Conservation (phyloP, 1,139 yeast species). For the Meyerozyma sp. region DNA sequence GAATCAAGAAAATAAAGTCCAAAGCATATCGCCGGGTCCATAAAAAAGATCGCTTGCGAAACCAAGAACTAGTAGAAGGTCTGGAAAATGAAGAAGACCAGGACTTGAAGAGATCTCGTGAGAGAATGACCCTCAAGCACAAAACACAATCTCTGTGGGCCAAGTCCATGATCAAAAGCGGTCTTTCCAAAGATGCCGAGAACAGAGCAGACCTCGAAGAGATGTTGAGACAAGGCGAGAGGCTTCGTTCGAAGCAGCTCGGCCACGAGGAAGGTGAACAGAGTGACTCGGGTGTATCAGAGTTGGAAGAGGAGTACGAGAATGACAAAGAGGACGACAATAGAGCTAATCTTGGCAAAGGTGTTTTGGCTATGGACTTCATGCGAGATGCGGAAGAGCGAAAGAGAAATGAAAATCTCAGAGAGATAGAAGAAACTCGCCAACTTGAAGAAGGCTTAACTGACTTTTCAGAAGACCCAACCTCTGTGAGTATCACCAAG, state of each 20-base stretch:
- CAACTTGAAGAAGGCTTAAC: conserved; percentile 31
- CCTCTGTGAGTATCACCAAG: conserved; percentile 42
- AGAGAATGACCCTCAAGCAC: conserved; percentile 88
- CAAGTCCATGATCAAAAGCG: conserved; percentile 81
- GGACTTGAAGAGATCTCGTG: conserved; percentile 73
- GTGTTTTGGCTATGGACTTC: conserved; percentile 89
- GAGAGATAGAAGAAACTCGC: conserved; percentile 47
- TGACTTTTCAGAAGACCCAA: conserved; percentile 20
- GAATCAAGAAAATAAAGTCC: conserved; percentile 91
- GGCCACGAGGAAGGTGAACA: conserved; percentile 59
- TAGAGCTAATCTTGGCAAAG: conserved; percentile 61
- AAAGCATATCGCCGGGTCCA: conserved; percentile 82
- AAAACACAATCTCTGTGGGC: conserved; percentile 92
- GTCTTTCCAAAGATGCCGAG: conserved; percentile 79
- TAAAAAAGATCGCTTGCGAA: conserved; percentile 75
- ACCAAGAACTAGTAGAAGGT: conserved; percentile 64
- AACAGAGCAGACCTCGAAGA: conserved; percentile 89
- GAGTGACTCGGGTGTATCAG: conserved; percentile 45
- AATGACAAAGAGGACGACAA: conserved; percentile 25
- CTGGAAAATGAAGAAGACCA: conserved; percentile 53
- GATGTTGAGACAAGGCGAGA: conserved; percentile 85
- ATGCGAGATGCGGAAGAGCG: conserved; percentile 83
- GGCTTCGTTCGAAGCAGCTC: conserved; percentile 64
- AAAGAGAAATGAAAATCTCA: conserved; percentile 49
- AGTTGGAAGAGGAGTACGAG: conserved; percentile 44